Conservation (phyloP, 768 basidiomycete genomes). For the Coprinellus micaceus region DNA sequence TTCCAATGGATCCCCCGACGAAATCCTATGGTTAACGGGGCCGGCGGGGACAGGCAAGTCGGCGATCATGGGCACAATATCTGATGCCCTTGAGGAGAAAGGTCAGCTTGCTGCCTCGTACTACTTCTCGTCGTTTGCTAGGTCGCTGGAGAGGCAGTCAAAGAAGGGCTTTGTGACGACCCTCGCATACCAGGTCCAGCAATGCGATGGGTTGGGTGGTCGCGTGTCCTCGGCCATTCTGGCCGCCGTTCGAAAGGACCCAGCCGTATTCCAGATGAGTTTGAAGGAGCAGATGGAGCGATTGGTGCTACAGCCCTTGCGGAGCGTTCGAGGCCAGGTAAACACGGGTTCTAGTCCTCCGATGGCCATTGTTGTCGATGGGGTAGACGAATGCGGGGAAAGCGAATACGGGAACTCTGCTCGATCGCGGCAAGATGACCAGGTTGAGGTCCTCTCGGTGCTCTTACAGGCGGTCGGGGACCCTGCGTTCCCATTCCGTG, state of each 20-base stretch:
- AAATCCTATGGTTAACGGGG: no score
- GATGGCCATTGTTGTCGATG: conserved; percentile 3
- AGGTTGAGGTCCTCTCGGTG: neutral
- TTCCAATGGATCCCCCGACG: no score
- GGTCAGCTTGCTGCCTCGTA: no score
- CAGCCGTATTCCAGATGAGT: neutral
- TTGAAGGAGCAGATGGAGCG: neutral
- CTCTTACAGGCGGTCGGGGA: neutral
- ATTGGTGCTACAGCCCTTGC: neutral
- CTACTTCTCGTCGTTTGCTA: no score
- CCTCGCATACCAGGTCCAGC: neutral
- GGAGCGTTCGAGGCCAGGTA: neutral
- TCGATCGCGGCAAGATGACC: neutral
- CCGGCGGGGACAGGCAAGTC: no score
- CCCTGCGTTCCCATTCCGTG: neutral
- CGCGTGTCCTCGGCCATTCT: neutral
- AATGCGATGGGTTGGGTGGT: neutral
- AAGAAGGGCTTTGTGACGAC: neutral
- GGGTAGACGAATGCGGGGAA: conserved; percentile 4
- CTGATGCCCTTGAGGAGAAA: no score
- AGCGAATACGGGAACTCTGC: neutral
- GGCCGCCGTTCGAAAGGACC: neutral
- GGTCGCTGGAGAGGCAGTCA: no score
- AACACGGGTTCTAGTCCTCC: neutral
- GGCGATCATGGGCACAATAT: no score